Evolutionary conservation across 225 moss, liverwort and hornwort genomes (phyloP).

Genomic region (Pseudoscleropodium purum): DNA sequence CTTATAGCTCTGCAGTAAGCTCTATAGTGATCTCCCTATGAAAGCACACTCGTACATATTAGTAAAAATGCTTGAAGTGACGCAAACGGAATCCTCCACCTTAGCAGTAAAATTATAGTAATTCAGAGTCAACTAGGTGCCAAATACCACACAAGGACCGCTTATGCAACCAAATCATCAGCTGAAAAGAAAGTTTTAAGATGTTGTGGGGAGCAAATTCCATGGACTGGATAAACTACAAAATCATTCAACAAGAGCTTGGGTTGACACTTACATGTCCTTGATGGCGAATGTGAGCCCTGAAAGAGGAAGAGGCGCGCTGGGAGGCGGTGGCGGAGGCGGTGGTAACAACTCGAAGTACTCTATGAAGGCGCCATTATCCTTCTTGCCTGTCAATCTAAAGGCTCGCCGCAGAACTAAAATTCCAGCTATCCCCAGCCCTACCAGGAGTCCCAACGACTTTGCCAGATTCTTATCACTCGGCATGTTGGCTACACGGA

Average conservation of each 20-base stretch:
- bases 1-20: neutral
- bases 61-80: neutral
- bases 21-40: neutral
- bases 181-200: neutral
- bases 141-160: neutral
- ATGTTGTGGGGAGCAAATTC: neutral
- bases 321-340: constrained; percentile 86
- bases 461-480: constrained; percentile 50
- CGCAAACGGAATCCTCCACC: neutral
- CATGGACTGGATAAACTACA: neutral
- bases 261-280: constrained; percentile 52
- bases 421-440: constrained; percentile 83
- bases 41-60: neutral
- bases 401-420: constrained; percentile 61
- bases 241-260: neutral
- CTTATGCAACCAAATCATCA: neutral
- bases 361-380: constrained; percentile 73
- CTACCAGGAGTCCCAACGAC: constrained; percentile 63
- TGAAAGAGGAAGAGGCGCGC: constrained; percentile 75
- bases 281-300: constrained; percentile 85
- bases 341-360: constrained; percentile 83
- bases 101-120: neutral
- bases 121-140: neutral
- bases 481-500: neutral
- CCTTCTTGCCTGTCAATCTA: constrained; percentile 37